Percentiles rank a stretch among this genome's conserved stretches.
phyloP scores from a whole-genome alignment of 495 filamentous ascomycete genomes.

The Podospora tetraspora region DNA sequence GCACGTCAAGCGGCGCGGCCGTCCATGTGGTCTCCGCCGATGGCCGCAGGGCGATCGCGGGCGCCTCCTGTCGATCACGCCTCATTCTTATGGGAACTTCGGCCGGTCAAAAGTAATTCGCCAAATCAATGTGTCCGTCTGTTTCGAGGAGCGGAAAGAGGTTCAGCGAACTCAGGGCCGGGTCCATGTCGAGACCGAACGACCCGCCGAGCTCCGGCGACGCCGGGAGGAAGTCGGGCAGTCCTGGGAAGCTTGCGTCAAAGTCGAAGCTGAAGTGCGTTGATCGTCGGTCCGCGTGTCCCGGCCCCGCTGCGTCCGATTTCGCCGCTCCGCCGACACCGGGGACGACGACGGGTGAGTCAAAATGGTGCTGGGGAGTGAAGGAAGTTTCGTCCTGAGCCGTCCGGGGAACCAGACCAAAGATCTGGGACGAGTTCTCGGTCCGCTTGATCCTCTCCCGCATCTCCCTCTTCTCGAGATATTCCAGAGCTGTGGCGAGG shows the following conservation, averaged over 20 bases:
- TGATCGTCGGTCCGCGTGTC: slow-evolving; percentile 6
- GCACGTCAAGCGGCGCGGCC: not conserved
- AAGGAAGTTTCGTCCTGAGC: not conserved
- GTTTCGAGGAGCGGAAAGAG: slow-evolving; percentile 41
- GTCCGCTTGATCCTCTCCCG: slow-evolving; percentile 35
- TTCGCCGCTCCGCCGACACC: not conserved
- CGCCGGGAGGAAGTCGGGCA: slow-evolving; percentile 17
- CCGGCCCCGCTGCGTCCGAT: slow-evolving; percentile 2
- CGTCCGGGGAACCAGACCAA: slow-evolving; percentile 33
- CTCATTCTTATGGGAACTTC: not conserved
- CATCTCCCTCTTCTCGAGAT: slow-evolving; percentile 37
- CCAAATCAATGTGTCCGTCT: slow-evolving; percentile 41
- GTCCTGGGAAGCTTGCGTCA: slow-evolving; percentile 24
- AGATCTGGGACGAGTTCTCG: slow-evolving; percentile 40
- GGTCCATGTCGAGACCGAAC: slow-evolving; percentile 29
- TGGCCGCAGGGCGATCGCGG: not conserved
- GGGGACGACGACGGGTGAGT: not conserved
- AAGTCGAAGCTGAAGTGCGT: slow-evolving; percentile 25
- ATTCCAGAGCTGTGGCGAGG: slow-evolving; percentile 32
- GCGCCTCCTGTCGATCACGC: not conserved
- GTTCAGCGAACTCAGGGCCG: slow-evolving; percentile 39
- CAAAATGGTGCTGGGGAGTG: not conserved
- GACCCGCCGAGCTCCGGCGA: slow-evolving; percentile 27
- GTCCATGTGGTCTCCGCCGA: not conserved
- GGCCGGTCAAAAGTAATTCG: slow-evolving; percentile 32